Base-by-base conservation (phyloP, 805 yeast genomes). In the Ogataea parapolymorpha region DNA sequence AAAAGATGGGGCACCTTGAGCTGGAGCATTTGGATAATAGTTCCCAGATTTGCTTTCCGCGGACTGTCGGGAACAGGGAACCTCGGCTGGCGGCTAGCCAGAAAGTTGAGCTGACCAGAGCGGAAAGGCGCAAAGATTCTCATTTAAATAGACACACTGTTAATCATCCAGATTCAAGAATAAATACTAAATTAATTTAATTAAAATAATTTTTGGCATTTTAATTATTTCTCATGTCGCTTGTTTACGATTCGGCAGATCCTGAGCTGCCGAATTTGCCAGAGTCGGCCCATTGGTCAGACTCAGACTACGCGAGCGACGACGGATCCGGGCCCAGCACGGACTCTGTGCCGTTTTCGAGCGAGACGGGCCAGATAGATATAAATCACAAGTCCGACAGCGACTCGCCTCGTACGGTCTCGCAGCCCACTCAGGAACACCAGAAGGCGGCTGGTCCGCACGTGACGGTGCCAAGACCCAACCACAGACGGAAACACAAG, bases 1-100 rank as follows among this genome's bases (percentile, higher is more conserved):
- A 82, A 58, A 20, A 82, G 53, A 35, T 67, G 57, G 0, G 89
- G 89, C 2, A 82, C 68, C 11, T 70, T 58, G 3, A 50, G 35
- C 40, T 68, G 66, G 34, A 84, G 62, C 47, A 68, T 65, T 28
- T 76, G 74, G 5, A 77, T 66, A 58, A 72, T 72, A 4, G 69
- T 45, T 6, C 85, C 86, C 20, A 82, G 56, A 51, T 82, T 82
- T 9, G 78, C 71, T 51, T 65, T 67, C 32, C 62, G 45, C 23
- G 50, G 35, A 50, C 71, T 66, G 14, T 42, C 35, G 14, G 24
- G 26, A n/a, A n/a, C 16, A 20, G 32, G 28, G 5, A 16, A 23
- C 18, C 35, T 22, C n/a, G 8, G 26, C 6, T n/a, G 35, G 26
- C 27, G 26, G 26, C 18, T 18, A 6, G 35, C 25, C 27, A 22